phyloP scores from a whole-genome alignment of 2,329 filamentous ascomycete genomes.

The Fusarium albosuccineum region DNA sequence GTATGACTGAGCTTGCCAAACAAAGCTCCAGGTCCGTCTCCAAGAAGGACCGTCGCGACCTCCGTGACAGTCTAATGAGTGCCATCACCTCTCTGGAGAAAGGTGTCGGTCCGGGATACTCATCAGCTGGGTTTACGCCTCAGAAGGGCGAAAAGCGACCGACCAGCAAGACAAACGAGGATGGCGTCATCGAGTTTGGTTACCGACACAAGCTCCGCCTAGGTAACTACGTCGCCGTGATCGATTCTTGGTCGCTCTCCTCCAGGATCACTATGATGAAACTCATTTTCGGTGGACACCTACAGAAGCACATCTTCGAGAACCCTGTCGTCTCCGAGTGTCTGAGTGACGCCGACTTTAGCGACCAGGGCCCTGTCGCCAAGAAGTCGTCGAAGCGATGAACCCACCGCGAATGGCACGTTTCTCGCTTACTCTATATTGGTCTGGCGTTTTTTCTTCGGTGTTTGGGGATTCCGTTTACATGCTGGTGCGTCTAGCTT shows the following conservation, averaged over 20 bases:
- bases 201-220: constrained; percentile 66
- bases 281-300: constrained; percentile 61
- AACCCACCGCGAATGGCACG: background rate
- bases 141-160: constrained; percentile 59
- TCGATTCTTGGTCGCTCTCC: constrained; percentile 66
- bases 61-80: constrained; percentile 63
- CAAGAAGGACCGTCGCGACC: constrained; percentile 61
- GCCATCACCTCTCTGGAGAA: constrained; percentile 68
- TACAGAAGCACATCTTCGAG: constrained; percentile 54
- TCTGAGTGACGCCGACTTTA: constrained; percentile 54
- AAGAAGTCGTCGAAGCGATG: constrained; percentile 31
- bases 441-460: constrained; percentile 12
- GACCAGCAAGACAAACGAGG: constrained; percentile 55
- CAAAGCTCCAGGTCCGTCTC: constrained; percentile 64
- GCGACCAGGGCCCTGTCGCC: constrained; percentile 36
- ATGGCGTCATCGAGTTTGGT: constrained; percentile 63
- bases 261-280: constrained; percentile 63
- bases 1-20: constrained; percentile 62
- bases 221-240: constrained; percentile 58
- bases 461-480: constrained; percentile 31
- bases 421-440: background rate
- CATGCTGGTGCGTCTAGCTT: background rate
- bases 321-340: constrained; percentile 56
- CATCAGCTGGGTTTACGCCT: constrained; percentile 58
- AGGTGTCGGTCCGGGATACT: constrained; percentile 67